Base-by-base conservation (phyloP, 2,329 filamentous ascomycete species). In the Juglanconis oblonga region DNA sequence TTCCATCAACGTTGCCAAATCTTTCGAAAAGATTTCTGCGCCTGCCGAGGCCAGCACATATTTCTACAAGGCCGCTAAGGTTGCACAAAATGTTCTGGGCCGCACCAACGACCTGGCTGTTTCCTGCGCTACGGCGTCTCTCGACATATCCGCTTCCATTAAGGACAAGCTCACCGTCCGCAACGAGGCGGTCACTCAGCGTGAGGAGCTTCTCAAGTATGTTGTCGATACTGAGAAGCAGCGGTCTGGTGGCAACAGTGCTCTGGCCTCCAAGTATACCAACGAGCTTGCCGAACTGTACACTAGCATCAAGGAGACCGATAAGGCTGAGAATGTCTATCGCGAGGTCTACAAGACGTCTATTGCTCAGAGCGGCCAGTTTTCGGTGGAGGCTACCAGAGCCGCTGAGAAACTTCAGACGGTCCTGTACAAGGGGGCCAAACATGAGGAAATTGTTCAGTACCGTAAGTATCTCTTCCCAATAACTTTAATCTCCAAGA, bases 251-350 rank as follows among this genome's bases (percentile, higher is more conserved):
- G 53, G 57, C 33, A 58, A 47, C 55, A 60, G 61, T 31, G 55
- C 61, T 38, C 29, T 63, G 11, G 61, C 52, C 24, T 53, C 61
- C 50, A 64, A 61, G 58, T 64, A 64, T 52, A 61, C 59, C 49
- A 62, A 63, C 49, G 61, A 63, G 50, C 63, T 64, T 24, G 63
- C 63, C n/a, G 57, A 64, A 52, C 33, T 64, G 63, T 63, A 64
- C 40, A 63, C 52, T 9, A 47, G 53, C 42, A 61, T 64, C 58
- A 61, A 64, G 53, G 63, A 64, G 52, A 58, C 49, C 14, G 58
- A 57, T 29, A 63, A 63, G 58, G 61, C 61, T 38, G 58, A 61
- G 55, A 52, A 59, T 44, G 61, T 63, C 33, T 61, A 61, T 55
- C 61, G 61, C 11, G 54, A 61, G 32, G 58, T 63, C 6, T 63